A percentile compares a stretch with the other conserved stretches of the same genome.
Evolutionary conservation across 2,329 filamentous ascomycete species (phyloP).

Genomic region (Xylariaceae sp.): DNA sequence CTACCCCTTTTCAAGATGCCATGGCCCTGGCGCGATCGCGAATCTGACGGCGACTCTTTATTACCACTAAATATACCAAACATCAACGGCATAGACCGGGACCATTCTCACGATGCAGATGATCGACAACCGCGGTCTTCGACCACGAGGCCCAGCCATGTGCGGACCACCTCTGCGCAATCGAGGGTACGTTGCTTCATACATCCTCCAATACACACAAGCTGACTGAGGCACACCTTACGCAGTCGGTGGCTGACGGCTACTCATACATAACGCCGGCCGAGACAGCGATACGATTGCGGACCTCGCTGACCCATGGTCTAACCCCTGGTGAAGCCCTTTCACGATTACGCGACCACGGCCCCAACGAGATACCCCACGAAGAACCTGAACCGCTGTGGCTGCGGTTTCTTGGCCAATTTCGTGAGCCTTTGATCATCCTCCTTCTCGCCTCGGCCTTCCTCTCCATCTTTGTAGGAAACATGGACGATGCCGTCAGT

Average conservation of each 20-base stretch:
- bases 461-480: constrained; percentile 86
- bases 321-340: constrained; percentile 78
- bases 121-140: constrained; percentile 30
- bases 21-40: constrained; percentile 33
- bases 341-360: constrained; percentile 72
- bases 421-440: constrained; percentile 91
- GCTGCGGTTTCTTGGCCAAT: constrained; percentile 93
- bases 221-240: constrained; percentile 1
- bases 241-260: constrained; percentile 52
- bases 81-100: constrained; percentile 26
- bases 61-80: constrained; percentile 31
- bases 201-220: neutral
- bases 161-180: constrained; percentile 50
- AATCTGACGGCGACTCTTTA: constrained; percentile 29
- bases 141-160: constrained; percentile 31
- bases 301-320: constrained; percentile 79
- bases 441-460: constrained; percentile 85
- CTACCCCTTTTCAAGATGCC: constrained; percentile 28
- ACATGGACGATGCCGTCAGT: constrained; percentile 90
- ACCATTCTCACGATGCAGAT: constrained; percentile 24
- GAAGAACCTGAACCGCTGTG: constrained; percentile 92
- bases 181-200: constrained; percentile 42
- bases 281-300: constrained; percentile 72
- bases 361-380: constrained; percentile 90
- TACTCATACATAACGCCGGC: constrained; percentile 66